Percentiles rank a stretch among this genome's conserved stretches.
Conservation (phyloP, 192 early-diverging fungal genomes). For the Umbelopsis ramanniana region DNA sequence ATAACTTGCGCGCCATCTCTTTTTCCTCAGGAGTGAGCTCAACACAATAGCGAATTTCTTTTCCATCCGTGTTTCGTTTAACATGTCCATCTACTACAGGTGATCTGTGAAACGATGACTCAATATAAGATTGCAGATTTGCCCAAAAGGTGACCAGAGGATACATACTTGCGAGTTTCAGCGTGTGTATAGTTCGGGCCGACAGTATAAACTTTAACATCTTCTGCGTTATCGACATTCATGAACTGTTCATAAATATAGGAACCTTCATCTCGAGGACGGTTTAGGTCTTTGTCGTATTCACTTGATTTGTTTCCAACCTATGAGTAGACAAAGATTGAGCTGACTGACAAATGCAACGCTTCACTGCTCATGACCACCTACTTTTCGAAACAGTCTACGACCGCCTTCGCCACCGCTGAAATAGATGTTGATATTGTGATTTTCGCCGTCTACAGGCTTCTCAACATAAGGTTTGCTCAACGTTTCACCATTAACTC, state of each 20-base stretch:
- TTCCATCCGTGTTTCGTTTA: constrained; percentile 93
- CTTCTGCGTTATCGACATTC: constrained; percentile 92
- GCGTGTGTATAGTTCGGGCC: constrained; percentile 88
- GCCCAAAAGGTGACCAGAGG: no score
- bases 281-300: constrained; percentile 70
- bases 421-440: constrained; percentile 98
- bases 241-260: constrained; percentile 97
- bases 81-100: constrained; percentile 96
- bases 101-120: constrained; percentile 54
- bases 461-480: constrained; percentile 98
- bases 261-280: constrained; percentile 75
- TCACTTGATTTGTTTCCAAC: constrained; percentile 96
- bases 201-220: constrained; percentile 97
- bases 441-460: constrained; percentile 92
- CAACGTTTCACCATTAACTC: constrained; percentile 70
- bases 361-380: background rate
- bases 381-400: constrained; percentile 76
- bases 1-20: constrained; percentile 75
- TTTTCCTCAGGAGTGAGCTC: constrained; percentile 80
- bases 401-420: constrained; percentile 81
- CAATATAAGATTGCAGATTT: background rate
- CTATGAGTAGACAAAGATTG: constrained; percentile 31
- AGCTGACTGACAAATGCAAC: background rate
- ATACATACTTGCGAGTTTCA: constrained; percentile 86
- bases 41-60: constrained; percentile 94